phyloP scores from a whole-genome alignment of 352 stramenopile species.

The Globisporangium lucens region DNA sequence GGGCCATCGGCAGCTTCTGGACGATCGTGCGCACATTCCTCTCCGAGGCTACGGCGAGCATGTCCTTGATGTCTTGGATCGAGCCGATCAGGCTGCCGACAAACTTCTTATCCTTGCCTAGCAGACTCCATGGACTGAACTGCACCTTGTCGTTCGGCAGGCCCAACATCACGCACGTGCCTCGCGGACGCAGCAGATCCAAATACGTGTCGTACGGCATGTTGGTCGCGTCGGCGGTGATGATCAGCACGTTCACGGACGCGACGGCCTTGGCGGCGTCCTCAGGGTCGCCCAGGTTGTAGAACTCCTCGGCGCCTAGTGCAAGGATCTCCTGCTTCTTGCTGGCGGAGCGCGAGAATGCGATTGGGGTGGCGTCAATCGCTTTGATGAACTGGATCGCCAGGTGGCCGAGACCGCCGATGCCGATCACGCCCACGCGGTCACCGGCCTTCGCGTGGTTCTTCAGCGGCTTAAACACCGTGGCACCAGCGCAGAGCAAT shows the following conservation, averaged over 20 bases:
- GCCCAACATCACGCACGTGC: too few relatives aligned
- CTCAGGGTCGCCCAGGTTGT: conserved; percentile 40
- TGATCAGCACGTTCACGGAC: conserved; percentile 62
- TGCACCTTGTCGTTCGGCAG: too few relatives aligned
- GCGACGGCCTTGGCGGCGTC: conserved; percentile 21
- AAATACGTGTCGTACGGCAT: conserved; percentile 43
- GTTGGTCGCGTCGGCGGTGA: conserved; percentile 60
- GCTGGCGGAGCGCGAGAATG: conserved; percentile 53
- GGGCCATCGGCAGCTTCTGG: too few relatives aligned
- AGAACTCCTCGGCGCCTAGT: conserved; percentile 61
- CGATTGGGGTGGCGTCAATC: conserved; percentile 32
- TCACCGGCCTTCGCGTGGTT: conserved; percentile 34
- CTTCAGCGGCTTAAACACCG: conserved; percentile 71
- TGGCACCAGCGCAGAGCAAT: conserved; percentile 83
- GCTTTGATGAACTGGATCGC: conserved; percentile 59
- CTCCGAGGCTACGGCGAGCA: too few relatives aligned
- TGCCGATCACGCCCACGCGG: conserved; percentile 69
- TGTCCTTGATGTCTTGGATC: too few relatives aligned
- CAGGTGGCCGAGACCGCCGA: conserved; percentile 87
- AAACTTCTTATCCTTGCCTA: too few relatives aligned
- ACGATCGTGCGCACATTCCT: too few relatives aligned
- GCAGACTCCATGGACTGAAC: too few relatives aligned
- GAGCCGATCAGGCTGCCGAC: too few relatives aligned
- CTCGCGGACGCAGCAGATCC: too few relatives aligned
- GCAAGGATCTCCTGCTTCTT: conserved; percentile 52